A percentile compares a stretch with the other conserved stretches of the same genome.
These are phyloP conservation scores for Mollisia scopiformis DNA, from an alignment of 2,329 filamentous ascomycete genomes.

Conservation along the genomic window DNA sequence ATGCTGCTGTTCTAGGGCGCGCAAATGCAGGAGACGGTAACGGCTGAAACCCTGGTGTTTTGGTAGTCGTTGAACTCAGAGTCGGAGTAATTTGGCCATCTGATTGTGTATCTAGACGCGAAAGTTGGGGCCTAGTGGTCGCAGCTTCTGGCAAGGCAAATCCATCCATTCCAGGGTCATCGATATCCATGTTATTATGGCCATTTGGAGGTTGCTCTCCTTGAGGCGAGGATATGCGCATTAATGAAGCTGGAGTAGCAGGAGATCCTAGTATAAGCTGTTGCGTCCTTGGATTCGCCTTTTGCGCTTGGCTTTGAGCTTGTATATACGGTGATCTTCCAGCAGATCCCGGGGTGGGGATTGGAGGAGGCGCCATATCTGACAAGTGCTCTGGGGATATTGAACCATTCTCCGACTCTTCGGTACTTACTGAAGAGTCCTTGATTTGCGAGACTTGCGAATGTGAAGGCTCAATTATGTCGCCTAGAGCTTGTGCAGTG, in stretches of 20 bases:
- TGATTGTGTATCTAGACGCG: slow-evolving; percentile 54
- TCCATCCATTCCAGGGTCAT: slow-evolving; percentile 62
- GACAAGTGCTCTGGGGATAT: slow-evolving; percentile 65
- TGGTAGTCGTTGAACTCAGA: slow-evolving; percentile 42
- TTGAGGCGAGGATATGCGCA: slow-evolving; percentile 60
- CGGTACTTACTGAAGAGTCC: slow-evolving; percentile 41
- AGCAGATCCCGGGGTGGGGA: slow-evolving; percentile 66
- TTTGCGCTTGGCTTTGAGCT: slow-evolving; percentile 60
- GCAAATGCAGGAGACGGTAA: slow-evolving; percentile 49
- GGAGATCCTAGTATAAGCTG: slow-evolving; percentile 50
- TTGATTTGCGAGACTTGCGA: slow-evolving; percentile 41
- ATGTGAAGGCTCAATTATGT: slow-evolving; percentile 38
- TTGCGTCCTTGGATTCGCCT: slow-evolving; percentile 41
- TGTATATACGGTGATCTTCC: slow-evolving; percentile 69
- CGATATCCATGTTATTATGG: slow-evolving; percentile 50
- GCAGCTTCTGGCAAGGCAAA: slow-evolving; percentile 76
- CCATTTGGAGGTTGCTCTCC: slow-evolving; percentile 41
- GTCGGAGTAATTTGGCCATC: slow-evolving; percentile 58
- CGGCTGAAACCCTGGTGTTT: slow-evolving; percentile 41
- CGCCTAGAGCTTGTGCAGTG: slow-evolving; percentile 43
- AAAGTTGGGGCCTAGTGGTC: slow-evolving; percentile 50
- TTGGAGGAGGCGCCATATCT: slow-evolving; percentile 69
- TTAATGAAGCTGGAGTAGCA: slow-evolving; percentile 85
- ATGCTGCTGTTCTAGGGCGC: slow-evolving; percentile 42
- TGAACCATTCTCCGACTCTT: slow-evolving; percentile 65